Evolutionary conservation across 106 monocot genomes (phyloP), one percentile per base, ranked within the genome.

Genomic region (Dendrobium chrysotoxum): DNA sequence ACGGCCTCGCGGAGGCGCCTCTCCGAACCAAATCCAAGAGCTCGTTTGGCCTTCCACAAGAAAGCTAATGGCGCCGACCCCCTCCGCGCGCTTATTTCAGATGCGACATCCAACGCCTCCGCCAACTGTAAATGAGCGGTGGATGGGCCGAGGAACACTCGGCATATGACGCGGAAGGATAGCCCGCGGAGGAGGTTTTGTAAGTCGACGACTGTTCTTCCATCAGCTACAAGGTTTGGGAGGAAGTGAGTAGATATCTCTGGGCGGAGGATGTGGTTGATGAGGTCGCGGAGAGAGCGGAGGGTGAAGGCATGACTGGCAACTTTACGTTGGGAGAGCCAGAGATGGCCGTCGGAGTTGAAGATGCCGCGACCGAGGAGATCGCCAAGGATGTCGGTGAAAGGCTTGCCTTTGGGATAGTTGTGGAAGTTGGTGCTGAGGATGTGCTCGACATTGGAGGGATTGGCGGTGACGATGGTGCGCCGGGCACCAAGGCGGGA

Each of bases 331-430:
- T 86, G 86, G 20, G 17, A 5, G 76, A 38, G 79, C 86, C 86
- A 86, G 15, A 71, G 38, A 23, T 81, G 81, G 23, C 77, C 81
- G 31, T 85, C 81, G 16, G 70, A 17, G 77, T 81, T 81, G 85
- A 85, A 85, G 42, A 88, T 88, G 79, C 88, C 88, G 40, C n/a
- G 10, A 5, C 82, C 85, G 31, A 85, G 88, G 50, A 88, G 80
- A 74, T 85, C 85, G 0, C 82, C 82, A 45, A 85, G 85, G 64
- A 85, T 40, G 79, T 79, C 82, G 35, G 85, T 76, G 82, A 85
- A 85, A 7, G 76, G 76, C 68, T 58, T 44, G 16, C 85, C 85
- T 40, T 88, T 88, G 0, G 88, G 88, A 80, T 85, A 85, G 72
- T 85, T 85, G 46, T 18, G 10, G 85, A 88, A 85, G 83, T 81